phyloP scores from a whole-genome alignment of 2,329 filamentous ascomycete genomes.

The Tympanopsis confertula region DNA sequence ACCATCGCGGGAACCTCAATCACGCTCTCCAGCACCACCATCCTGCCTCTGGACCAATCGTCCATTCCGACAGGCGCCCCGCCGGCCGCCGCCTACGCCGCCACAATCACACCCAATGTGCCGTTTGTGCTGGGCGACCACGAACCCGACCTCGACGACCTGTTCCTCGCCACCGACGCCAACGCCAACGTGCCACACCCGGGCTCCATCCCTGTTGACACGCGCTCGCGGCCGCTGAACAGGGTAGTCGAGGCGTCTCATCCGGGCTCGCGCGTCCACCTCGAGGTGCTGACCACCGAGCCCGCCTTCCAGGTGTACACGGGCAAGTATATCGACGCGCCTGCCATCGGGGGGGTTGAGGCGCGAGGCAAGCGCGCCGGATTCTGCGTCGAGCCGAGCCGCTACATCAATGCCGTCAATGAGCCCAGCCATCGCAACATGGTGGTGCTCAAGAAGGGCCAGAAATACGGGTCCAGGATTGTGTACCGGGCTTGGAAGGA shows the following conservation, averaged over 20 bases:
- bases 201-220: slow-evolving; percentile 37
- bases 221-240: slow-evolving; percentile 42
- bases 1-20: slow-evolving; percentile 48
- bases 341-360: slow-evolving; percentile 46
- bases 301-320: slow-evolving; percentile 97
- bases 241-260: slow-evolving; percentile 65
- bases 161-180: slow-evolving; percentile 64
- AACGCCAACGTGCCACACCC: slow-evolving; percentile 33
- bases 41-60: slow-evolving; percentile 45
- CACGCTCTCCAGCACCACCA: slow-evolving; percentile 51
- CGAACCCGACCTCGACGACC: slow-evolving; percentile 75
- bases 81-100: slow-evolving; percentile 50
- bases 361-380: slow-evolving; percentile 59
- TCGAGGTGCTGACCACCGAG: slow-evolving; percentile 84
- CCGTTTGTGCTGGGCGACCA: slow-evolving; percentile 62
- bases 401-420: slow-evolving; percentile 83
- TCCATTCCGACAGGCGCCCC: slow-evolving; percentile 69
- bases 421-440: slow-evolving; percentile 67
- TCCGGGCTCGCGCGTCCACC: slow-evolving; percentile 61
- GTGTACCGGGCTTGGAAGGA: slow-evolving; percentile 80
- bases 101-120: slow-evolving; percentile 51
- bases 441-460: slow-evolving; percentile 72
- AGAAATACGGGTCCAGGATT: slow-evolving; percentile 69
- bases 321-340: slow-evolving; percentile 72
- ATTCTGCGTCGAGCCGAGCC: slow-evolving; percentile 85